Base-by-base conservation (phyloP, 352 stramenopile species). In the Globisporangium camurandrum region DNA sequence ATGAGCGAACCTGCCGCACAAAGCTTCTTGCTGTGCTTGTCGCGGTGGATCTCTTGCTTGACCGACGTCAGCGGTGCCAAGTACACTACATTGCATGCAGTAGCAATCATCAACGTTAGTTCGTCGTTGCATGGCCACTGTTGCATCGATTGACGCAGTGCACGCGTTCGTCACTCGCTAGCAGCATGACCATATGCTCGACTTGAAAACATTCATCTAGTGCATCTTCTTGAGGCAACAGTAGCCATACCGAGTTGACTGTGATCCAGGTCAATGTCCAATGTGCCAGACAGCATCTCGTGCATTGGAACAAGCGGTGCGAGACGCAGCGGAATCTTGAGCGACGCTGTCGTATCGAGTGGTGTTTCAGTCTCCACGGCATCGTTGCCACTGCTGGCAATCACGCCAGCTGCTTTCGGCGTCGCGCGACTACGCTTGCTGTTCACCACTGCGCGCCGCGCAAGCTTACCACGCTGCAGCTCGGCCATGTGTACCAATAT, bases 11-110 rank as follows among this genome's bases (percentile, higher is more conserved):
- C 22, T 1, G 19, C n/a, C 43, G 8, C 34, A 6, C 30, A 30
- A 3, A 26, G 40, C 31, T 40, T 42, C 40, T 44, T 55, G 43
- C 54, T 58, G 50, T 69, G 64, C 26, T 67, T 74, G n/a, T 54
- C 42, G 20, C 63, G 67, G 31, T 66, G 62, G 19, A 74, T 74
- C 27, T 77, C 65, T 45, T 74, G 69, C 19, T 65, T 56, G 27
- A 69, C 67, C 14, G 64, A 65, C 27, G 59, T 61, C 24, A 77
- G 36, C 2, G 67, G 67, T 1, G 62, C 59, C 45, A 70, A 43
- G 30, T 74, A 77, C 46, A 77, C 67, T 77, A 44, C 19, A 46
- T 10, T 38, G 5, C 44, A 9, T 44, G 20, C 16, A 27, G 3
- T 16, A 17, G 8, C 24, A 23, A 26, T 17, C 7, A 10, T 24